Percentiles rank a stretch among this genome's conserved stretches.
Evolutionary conservation across 805 yeast genomes (phyloP).

Genomic region (Barnettozyma vustinii): DNA sequence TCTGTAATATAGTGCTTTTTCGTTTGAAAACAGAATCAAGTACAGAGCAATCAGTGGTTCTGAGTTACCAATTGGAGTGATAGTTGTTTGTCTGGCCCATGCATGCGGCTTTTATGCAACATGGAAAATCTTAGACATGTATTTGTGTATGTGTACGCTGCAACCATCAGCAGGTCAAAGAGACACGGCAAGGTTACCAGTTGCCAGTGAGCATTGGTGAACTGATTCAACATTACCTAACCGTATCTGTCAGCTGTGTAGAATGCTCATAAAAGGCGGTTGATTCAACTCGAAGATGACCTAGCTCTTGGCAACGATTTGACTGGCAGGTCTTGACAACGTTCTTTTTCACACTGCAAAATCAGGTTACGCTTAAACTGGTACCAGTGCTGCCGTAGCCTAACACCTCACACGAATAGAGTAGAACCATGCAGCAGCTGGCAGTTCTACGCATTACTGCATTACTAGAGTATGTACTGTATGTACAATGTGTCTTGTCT

Average conservation of each 20-base stretch:
- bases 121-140: neutral
- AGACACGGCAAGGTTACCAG: too few relatives aligned
- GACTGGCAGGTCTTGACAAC: neutral
- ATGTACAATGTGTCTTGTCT: neutral
- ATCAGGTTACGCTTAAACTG: neutral
- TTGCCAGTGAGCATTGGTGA: too few relatives aligned
- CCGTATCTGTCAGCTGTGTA: too few relatives aligned
- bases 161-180: neutral
- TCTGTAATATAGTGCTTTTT: neutral
- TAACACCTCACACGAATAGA: too few relatives aligned
- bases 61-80: neutral
- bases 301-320: too few relatives aligned
- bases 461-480: neutral
- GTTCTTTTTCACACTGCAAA: neutral
- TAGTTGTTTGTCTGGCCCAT: neutral
- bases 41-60: neutral
- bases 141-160: neutral
- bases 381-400: neutral
- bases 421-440: too few relatives aligned
- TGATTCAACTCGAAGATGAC: too few relatives aligned
- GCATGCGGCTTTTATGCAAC: neutral
- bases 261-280: too few relatives aligned
- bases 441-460: neutral
- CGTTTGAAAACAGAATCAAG: neutral
- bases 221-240: too few relatives aligned